Percentiles rank a stretch among this genome's conserved stretches.
Conservation (phyloP, 1,139 yeast species). For the Yamadazyma trypodendri region DNA sequence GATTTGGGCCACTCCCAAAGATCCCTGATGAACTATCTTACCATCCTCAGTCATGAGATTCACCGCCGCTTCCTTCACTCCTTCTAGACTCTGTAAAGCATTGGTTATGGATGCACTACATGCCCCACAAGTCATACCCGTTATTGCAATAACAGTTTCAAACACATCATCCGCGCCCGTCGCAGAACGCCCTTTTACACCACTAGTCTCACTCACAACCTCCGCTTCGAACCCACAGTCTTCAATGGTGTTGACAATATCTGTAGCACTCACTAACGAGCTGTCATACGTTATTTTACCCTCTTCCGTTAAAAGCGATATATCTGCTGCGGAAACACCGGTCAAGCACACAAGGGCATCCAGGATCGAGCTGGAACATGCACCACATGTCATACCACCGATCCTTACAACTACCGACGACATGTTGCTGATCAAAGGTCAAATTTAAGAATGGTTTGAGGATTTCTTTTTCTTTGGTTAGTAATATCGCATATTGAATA, state of each 20-base stretch:
- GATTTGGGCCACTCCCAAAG: constrained; percentile 13
- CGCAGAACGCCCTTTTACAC: neutral
- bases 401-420: constrained; percentile 13
- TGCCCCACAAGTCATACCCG: constrained; percentile 89
- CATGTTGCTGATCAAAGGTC: neutral
- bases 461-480: neutral
- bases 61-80: constrained; percentile 28
- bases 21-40: constrained; percentile 21
- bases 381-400: constrained; percentile 41
- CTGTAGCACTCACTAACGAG: constrained; percentile 3
- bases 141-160: constrained; percentile 23
- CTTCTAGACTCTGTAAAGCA: constrained; percentile 39
- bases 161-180: neutral
- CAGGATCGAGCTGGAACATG: constrained; percentile 34
- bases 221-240: constrained; percentile 42
- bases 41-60: constrained; percentile 39
- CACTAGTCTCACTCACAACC: constrained; percentile 9
- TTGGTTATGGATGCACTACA: constrained; percentile 66
- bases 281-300: constrained; percentile 26
- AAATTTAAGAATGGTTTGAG: too few relatives aligned
- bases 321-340: constrained; percentile 27
- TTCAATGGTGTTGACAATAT: constrained; percentile 23
- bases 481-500: neutral
- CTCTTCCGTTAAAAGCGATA: constrained; percentile 39
- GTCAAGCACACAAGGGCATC: constrained; percentile 19